phyloP scores from a whole-genome alignment of 2,329 filamentous ascomycete genomes.

The Penicillium sp. region DNA sequence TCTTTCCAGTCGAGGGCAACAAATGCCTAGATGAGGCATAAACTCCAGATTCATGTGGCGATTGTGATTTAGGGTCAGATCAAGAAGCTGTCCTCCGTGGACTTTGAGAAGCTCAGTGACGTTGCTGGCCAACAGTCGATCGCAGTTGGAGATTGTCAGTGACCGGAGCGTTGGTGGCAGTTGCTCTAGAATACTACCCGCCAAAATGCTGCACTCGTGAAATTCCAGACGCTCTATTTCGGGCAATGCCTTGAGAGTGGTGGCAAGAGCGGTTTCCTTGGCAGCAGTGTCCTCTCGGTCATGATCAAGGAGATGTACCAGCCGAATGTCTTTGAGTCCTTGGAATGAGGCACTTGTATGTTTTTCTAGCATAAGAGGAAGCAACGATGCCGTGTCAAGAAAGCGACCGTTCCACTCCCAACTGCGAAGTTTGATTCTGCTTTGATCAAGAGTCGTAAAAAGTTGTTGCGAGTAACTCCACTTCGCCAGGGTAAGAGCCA shows the following conservation, averaged over 20 bases:
- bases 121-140: constrained; percentile 67
- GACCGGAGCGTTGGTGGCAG: constrained; percentile 66
- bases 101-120: constrained; percentile 64
- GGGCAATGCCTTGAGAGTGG: constrained; percentile 59
- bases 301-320: constrained; percentile 40
- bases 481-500: constrained; percentile 39
- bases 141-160: constrained; percentile 77
- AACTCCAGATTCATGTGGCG: constrained; percentile 76
- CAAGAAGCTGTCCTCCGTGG: constrained; percentile 66
- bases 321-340: constrained; percentile 32
- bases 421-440: constrained; percentile 46
- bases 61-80: constrained; percentile 74
- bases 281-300: constrained; percentile 43
- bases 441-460: constrained; percentile 62
- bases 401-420: constrained; percentile 60
- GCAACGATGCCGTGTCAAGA: constrained; percentile 33
- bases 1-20: constrained; percentile 69
- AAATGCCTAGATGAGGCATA: constrained; percentile 62
- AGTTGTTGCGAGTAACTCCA: constrained; percentile 71
- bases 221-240: constrained; percentile 68
- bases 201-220: constrained; percentile 72
- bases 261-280: constrained; percentile 37
- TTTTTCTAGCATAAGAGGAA: constrained; percentile 50
- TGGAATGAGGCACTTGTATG: constrained; percentile 60
- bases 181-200: constrained; percentile 64